Evolutionary conservation across 805 yeast species (phyloP).

Genomic region (Yarrowia sp.): DNA sequence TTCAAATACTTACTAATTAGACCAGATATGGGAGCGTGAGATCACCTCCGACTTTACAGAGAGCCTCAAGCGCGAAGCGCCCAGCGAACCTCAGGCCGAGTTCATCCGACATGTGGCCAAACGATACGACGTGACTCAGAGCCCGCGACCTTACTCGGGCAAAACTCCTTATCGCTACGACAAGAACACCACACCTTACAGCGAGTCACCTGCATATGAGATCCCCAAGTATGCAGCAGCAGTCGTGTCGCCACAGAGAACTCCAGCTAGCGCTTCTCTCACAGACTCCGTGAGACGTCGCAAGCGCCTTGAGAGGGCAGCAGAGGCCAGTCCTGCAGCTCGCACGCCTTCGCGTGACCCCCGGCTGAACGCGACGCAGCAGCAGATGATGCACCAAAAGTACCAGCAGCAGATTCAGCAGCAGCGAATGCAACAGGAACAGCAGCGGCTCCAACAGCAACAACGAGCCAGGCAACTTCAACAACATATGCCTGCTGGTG

Average conservation of each 20-base stretch:
- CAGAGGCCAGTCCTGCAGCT: slow-evolving; percentile 18
- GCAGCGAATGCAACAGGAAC: slow-evolving; percentile 2
- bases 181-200: slow-evolving; percentile 27
- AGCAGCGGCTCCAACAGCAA: slow-evolving; percentile 1
- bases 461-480: neutral
- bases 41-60: slow-evolving; percentile 37
- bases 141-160: slow-evolving; percentile 29
- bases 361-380: slow-evolving; percentile 9
- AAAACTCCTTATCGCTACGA: slow-evolving; percentile 26
- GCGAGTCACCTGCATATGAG: slow-evolving; percentile 32
- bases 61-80: slow-evolving; percentile 14
- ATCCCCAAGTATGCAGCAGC: slow-evolving; percentile 15
- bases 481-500: neutral
- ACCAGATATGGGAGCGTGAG: slow-evolving; percentile 39
- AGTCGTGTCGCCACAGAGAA: slow-evolving; percentile 22
- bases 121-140: slow-evolving; percentile 27
- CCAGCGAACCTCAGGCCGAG: slow-evolving; percentile 33
- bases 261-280: slow-evolving; percentile 18
- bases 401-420: slow-evolving; percentile 28
- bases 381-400: slow-evolving; percentile 25
- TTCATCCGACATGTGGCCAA: slow-evolving; percentile 34
- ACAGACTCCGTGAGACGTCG: slow-evolving; percentile 32
- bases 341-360: slow-evolving; percentile 28
- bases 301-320: slow-evolving; percentile 27
- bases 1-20: slow-evolving; percentile 39